Evolutionary conservation across 2,329 filamentous ascomycete species (phyloP).

Genomic region (Graphilbum ipis-grandicollis): DNA sequence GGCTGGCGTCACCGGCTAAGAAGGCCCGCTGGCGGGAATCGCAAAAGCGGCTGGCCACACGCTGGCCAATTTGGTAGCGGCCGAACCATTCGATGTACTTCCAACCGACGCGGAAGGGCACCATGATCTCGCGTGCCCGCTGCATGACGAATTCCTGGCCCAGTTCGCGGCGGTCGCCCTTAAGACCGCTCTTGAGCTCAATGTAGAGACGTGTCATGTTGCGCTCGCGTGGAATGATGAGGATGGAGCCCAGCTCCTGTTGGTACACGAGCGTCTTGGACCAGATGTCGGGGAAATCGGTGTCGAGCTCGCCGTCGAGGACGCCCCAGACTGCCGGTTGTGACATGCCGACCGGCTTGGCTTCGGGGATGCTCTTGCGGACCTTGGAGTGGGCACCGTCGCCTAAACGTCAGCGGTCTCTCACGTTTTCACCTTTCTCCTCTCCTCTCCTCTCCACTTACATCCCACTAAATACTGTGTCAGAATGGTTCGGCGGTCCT

Average conservation of each 20-base stretch:
- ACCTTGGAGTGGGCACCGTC: constrained; percentile 59
- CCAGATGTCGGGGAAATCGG: constrained; percentile 60
- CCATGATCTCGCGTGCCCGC: constrained; percentile 38
- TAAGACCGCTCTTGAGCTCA: constrained; percentile 27
- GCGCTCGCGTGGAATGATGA: constrained; percentile 58
- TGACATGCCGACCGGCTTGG: constrained; percentile 10
- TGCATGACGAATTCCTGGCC: constrained; percentile 49
- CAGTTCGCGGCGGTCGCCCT: constrained; percentile 16
- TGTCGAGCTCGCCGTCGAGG: constrained; percentile 51
- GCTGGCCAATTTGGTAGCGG: constrained; percentile 53
- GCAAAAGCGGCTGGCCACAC: constrained; percentile 52
- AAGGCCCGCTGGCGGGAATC: constrained; percentile 42
- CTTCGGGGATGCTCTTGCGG: constrained; percentile 38
- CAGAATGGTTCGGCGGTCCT: constrained; percentile 26
- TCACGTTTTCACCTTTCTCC: background rate
- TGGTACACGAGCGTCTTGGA: constrained; percentile 55
- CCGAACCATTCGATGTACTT: constrained; percentile 53
- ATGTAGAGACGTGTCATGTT: constrained; percentile 53
- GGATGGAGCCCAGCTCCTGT: constrained; percentile 47
- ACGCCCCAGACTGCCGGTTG: constrained; percentile 45
- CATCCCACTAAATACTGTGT: constrained; percentile 53
- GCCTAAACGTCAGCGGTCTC: constrained; percentile 16
- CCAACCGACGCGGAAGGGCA: constrained; percentile 39
- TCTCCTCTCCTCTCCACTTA: too few relatives aligned
- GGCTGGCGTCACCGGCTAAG: constrained; percentile 46